Evolutionary conservation across 257 asterid species (phyloP).

Genomic region (Primulina huaijiensis): DNA sequence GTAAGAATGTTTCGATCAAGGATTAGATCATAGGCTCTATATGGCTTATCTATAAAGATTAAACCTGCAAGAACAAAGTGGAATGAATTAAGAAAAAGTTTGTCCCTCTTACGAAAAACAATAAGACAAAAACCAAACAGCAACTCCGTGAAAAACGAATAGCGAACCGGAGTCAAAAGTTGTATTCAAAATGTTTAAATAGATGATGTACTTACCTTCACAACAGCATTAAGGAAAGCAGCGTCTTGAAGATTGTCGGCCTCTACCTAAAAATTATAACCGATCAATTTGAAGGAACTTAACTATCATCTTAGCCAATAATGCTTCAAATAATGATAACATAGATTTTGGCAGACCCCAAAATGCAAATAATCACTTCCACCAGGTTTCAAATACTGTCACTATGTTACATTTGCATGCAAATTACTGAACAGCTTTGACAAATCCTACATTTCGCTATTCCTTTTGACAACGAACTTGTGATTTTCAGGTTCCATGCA

Average conservation of each 20-base stretch:
- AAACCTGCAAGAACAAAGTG: conserved; percentile 17
- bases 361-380: neutral
- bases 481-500: conserved; percentile 20
- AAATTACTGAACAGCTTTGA: conserved; percentile 1
- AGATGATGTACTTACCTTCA: conserved; percentile 52
- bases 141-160: neutral
- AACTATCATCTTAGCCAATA: neutral
- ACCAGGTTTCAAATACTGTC: conserved; percentile 9
- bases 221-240: conserved; percentile 80
- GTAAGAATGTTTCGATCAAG: neutral
- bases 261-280: conserved; percentile 52
- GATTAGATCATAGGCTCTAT: conserved; percentile 8
- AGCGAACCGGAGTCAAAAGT: neutral
- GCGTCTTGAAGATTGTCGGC: conserved; percentile 67
- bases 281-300: conserved; percentile 19
- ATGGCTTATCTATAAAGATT: conserved; percentile 17
- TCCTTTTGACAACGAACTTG: neutral
- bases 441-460: conserved; percentile 3
- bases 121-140: neutral
- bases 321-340: neutral
- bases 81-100: conserved; percentile 3
- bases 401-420: conserved; percentile 11
- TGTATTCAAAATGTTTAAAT: conserved; percentile 12
- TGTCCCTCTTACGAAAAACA: conserved; percentile 7
- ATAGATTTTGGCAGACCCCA: conserved; percentile 8